These are phyloP conservation scores for Oenanthe javanica DNA, from an alignment of 140 eudicot species.

Conservation along the genomic window DNA sequence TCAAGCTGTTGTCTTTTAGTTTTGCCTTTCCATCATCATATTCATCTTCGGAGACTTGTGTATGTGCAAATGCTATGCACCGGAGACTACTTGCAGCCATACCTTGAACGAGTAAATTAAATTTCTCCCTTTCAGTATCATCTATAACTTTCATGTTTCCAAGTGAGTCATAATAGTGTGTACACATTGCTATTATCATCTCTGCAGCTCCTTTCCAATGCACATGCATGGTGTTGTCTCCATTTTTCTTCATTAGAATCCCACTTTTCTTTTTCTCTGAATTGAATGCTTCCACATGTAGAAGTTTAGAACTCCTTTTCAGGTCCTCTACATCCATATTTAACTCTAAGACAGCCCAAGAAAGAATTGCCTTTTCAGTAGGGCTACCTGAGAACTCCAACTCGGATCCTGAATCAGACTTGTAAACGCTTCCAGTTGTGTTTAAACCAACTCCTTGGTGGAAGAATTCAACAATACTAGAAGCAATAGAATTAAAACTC, in stretches of 20 bases:
- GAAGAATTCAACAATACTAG: constrained; percentile 24
- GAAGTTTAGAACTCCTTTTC: constrained; percentile 22
- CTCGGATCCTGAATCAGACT: constrained; percentile 1
- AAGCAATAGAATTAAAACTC: constrained; percentile 11
- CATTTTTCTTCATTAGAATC: constrained; percentile 30
- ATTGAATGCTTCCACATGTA: constrained; percentile 53
- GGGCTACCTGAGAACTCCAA: constrained; percentile 64
- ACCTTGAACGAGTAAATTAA: constrained; percentile 39
- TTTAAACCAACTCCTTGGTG: constrained; percentile 59
- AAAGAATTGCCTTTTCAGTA: constrained; percentile 67
- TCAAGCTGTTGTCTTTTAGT: constrained; percentile 24
- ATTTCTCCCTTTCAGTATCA: constrained; percentile 14
- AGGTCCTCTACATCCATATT: constrained; percentile 49
- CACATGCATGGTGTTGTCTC: constrained; percentile 25
- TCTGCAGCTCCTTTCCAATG: constrained; percentile 82
- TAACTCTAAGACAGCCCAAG: constrained; percentile 54
- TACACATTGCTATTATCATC: constrained; percentile 48
- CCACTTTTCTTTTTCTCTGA: constrained; percentile 63
- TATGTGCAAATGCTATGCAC: constrained; percentile 75
- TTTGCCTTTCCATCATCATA: not conserved
- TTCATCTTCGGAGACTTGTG: constrained; percentile 13
- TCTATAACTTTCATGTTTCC: constrained; percentile 30
- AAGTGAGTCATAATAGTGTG: constrained; percentile 33
- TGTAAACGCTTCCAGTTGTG: constrained; percentile 47
- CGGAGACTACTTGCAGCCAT: constrained; percentile 63